Evolutionary conservation across 129 eudicot species (phyloP), one percentile per base, ranked within the genome.

Genomic region (Lonicera japonica): DNA sequence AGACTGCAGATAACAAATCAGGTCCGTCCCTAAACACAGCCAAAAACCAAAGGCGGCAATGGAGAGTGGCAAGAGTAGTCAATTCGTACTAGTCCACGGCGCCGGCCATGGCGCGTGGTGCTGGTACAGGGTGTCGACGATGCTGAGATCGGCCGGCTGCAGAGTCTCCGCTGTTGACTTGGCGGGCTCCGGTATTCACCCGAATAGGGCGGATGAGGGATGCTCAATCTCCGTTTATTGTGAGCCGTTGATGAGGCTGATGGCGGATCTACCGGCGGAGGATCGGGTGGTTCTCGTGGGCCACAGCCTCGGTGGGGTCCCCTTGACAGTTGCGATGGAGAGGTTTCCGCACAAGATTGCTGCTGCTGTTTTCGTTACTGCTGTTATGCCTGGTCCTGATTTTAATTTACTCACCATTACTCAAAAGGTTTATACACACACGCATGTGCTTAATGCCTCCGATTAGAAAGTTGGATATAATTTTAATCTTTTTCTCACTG

Each of bases 51-150:
- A n/a, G n/a, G n/a, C n/a, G n/a, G n/a, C n/a, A 29, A 29, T 29
- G 40, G 24, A 2, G 45, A n/a, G 1, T 6, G 8, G 40, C 11
- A 0, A n/a, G 23, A 24, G 67, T 43, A 47, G n/a, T 15, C 80
- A 75, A 29, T 75, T 76, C 29, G 76, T 70, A 24, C 46, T 76
- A 22, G 73, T 76, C 34, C 81, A 76, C 17, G 76, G 76, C 5
- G 65, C 60, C 3, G 58, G 76, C 21, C 81, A 76, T 11, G 81
- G 81, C 3, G 81, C 81, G 14, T 76, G 81, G 81, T 58, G 81
- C 43, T 76, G 81, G 76, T 76, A 76, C 76, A 76, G 70, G 61
- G 47, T 70, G 21, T 64, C 59, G 0, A 60, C 80, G n/a, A 38
- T 47, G 45, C 68, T 75, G 25, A 64, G 64, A 64, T 18, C 64